A percentile compares a stretch with the other conserved stretches of the same genome.
These are phyloP conservation scores for Anethum foeniculum DNA, from an alignment of 140 eudicot genomes.

Conservation along the genomic window DNA sequence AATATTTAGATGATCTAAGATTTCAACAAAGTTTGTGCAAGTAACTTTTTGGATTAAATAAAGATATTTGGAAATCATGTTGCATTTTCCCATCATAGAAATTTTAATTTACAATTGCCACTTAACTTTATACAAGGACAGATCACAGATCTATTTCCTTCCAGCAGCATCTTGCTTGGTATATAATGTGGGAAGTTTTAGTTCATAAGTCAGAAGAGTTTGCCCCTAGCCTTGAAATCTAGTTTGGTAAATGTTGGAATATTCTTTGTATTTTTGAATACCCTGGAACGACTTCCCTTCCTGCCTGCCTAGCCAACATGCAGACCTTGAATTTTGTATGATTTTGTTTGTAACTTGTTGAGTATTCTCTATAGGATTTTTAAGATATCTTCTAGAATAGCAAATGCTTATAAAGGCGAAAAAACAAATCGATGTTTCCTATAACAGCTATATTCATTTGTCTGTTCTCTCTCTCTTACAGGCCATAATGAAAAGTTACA, in stretches of 20 bases:
- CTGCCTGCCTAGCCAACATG: neutral
- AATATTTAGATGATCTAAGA: neutral
- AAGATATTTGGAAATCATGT: neutral
- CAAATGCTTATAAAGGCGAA: neutral
- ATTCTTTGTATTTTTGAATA: neutral
- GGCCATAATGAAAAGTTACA: constrained; percentile 87
- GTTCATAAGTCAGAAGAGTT: neutral
- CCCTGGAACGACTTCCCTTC: neutral
- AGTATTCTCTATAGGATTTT: neutral
- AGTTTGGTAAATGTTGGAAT: neutral
- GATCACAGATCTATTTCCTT: neutral
- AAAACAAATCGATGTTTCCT: neutral
- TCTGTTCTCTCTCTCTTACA: constrained; percentile 23
- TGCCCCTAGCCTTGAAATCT: neutral
- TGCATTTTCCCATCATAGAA: neutral
- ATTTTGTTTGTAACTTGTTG: neutral
- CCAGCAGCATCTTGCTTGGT: neutral
- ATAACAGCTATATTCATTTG: neutral
- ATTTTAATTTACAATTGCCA: neutral
- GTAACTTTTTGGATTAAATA: neutral
- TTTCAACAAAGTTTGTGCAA: neutral
- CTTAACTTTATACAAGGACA: neutral
- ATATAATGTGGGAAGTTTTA: neutral
- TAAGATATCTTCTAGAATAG: neutral
- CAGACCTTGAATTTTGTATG: neutral